Percentiles rank a stretch among this genome's conserved stretches.
Conservation (phyloP, 345 rosid genomes). For the Linum trigynum region DNA sequence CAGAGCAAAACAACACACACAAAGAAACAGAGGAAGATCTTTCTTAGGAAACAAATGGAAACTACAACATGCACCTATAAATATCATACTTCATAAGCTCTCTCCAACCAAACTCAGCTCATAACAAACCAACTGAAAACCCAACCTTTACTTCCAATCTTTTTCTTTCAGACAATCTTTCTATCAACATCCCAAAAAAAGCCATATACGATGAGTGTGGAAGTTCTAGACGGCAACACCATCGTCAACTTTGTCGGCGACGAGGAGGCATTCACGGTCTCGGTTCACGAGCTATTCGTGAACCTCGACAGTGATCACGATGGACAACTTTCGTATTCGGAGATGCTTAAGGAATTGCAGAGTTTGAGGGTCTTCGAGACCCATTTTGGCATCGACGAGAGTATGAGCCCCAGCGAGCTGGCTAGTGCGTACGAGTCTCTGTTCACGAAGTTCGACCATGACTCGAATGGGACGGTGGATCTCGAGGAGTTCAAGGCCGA, state of each 20-base stretch:
- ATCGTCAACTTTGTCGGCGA: constrained; percentile 35
- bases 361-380: constrained; percentile 33
- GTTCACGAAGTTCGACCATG: constrained; percentile 32
- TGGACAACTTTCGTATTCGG: constrained; percentile 33
- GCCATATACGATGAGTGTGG: constrained; percentile 29
- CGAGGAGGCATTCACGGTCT: constrained; percentile 31
- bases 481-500: constrained; percentile 40
- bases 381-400: constrained; percentile 28
- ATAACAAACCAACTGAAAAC: too few species aligned
- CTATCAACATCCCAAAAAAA: too few species aligned
- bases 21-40: too few species aligned
- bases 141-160: too few species aligned
- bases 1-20: too few species aligned
- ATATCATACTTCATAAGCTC: too few species aligned
- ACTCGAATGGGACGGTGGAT: constrained; percentile 30
- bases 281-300: constrained; percentile 17
- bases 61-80: too few species aligned
- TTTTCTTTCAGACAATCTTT: too few species aligned
- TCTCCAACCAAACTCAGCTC: too few species aligned
- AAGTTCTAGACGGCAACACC: constrained; percentile 28
- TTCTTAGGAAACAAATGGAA: too few species aligned
- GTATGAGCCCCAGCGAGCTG: constrained; percentile 22
- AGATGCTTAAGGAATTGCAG: constrained; percentile 35
- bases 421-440: constrained; percentile 21
- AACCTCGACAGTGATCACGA: constrained; percentile 27